Evolutionary conservation across 345 rosid genomes (phyloP).

Genomic region (Isatis tinctoria): DNA sequence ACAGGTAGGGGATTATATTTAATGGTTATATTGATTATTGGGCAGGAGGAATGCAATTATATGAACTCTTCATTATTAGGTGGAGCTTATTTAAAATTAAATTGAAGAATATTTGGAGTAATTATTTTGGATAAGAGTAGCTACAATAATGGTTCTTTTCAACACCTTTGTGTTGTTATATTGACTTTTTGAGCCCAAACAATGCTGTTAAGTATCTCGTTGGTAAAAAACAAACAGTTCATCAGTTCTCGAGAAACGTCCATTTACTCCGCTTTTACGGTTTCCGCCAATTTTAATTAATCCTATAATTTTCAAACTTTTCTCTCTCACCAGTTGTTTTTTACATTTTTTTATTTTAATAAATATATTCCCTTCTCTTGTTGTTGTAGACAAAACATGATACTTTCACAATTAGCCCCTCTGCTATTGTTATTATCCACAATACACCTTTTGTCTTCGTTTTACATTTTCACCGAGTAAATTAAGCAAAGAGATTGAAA

Average conservation of each 20-base stretch:
- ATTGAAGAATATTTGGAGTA: not conserved
- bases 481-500: not conserved
- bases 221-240: not conserved
- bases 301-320: conserved; percentile 22
- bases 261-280: conserved; percentile 31
- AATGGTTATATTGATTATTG: not conserved
- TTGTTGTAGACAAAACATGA: not conserved
- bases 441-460: too few species aligned
- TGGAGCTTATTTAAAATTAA: conserved; percentile 6
- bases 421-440: not conserved
- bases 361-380: too few species aligned
- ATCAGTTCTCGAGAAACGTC: conserved; percentile 18
- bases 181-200: conserved; percentile 1
- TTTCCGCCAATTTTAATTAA: conserved; percentile 21
- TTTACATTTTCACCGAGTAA: not conserved
- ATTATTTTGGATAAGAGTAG: not conserved
- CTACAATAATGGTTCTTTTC: too few species aligned
- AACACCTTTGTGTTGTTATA: not conserved
- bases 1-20: not conserved
- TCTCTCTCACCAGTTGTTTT: not conserved
- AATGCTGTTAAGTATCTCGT: not conserved
- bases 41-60: conserved; percentile 16
- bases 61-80: conserved; percentile 7
- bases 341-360: not conserved
- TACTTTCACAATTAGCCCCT: conserved; percentile 5